These are phyloP conservation scores for Candida namnaoensis DNA, from an alignment of 805 yeast species.

Conservation along the genomic window DNA sequence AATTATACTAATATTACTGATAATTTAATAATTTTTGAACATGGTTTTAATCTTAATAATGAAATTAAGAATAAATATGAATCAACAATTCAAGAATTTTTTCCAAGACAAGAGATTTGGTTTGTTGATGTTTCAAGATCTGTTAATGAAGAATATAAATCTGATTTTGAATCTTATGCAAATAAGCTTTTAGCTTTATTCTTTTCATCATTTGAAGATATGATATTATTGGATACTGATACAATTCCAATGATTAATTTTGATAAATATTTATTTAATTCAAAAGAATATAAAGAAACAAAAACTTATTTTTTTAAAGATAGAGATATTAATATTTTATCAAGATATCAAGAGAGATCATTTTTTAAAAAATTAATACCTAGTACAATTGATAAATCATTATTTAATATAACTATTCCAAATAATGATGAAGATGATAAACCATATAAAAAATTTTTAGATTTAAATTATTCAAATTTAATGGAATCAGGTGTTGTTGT, in stretches of 20 bases:
- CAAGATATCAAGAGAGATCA: conserved; percentile 16
- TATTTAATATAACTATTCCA: conserved; percentile 20
- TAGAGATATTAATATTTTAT: conserved; percentile 14
- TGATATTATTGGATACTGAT: conserved; percentile 47
- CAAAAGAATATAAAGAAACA: conserved; percentile 23
- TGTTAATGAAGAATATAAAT: conserved; percentile 11
- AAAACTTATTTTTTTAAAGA: conserved; percentile 43
- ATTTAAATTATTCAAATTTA: conserved; percentile 15
- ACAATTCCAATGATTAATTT: conserved; percentile 30
- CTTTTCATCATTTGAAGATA: conserved; percentile 51
- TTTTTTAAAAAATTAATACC: conserved; percentile 37
- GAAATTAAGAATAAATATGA: too few species aligned
- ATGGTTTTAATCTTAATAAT: too few species aligned
- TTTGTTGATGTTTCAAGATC: conserved; percentile 23
- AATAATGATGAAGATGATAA: too few species aligned
- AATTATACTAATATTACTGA: too few species aligned
- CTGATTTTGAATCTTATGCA: conserved; percentile 24
- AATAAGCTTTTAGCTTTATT: conserved; percentile 48
- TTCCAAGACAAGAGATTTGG: conserved; percentile 29
- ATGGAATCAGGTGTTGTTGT: conserved; percentile 31
- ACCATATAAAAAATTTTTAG: conserved; percentile 32
- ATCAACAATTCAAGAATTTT: too few species aligned
- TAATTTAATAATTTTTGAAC: too few species aligned
- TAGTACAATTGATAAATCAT: conserved; percentile 22
- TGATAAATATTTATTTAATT: conserved; percentile 25